Evolutionary conservation across 1,284 basidiomycete species (phyloP).

Genomic region (Ganoderma lucidum): DNA sequence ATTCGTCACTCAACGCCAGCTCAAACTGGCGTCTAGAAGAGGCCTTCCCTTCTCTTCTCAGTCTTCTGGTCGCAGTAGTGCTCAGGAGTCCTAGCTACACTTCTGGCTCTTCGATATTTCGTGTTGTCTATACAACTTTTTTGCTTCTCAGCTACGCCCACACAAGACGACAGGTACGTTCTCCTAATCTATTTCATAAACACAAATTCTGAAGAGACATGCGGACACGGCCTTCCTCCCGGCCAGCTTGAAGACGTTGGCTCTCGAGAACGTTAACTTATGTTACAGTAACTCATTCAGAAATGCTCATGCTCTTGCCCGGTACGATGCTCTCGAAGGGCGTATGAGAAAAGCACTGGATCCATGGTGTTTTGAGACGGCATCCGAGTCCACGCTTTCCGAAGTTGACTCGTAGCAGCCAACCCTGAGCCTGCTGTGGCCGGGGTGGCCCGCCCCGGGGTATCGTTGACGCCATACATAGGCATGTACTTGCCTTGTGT

Average conservation of each 20-base stretch:
- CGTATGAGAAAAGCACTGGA: too few relatives aligned
- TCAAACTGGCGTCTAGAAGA: background rate
- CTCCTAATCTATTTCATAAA: background rate
- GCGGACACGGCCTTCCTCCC: background rate
- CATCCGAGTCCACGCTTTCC: too few relatives aligned
- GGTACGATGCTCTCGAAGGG: background rate
- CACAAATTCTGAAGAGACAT: background rate
- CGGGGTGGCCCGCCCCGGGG: background rate
- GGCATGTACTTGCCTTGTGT: background rate
- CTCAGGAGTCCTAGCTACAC: too few relatives aligned
- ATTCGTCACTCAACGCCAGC: slow-evolving; percentile 9
- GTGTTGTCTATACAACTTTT: background rate
- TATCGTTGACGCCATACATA: background rate
- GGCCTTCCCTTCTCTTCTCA: background rate
- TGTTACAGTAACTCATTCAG: background rate
- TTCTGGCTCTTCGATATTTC: background rate
- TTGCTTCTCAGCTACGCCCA: background rate
- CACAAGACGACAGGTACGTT: background rate
- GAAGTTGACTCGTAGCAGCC: too few relatives aligned
- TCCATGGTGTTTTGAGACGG: too few relatives aligned
- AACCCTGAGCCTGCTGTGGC: background rate
- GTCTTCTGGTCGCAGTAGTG: background rate
- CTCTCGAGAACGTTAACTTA: background rate
- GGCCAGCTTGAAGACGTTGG: background rate
- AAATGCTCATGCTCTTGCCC: background rate